phyloP scores from a whole-genome alignment of 2,329 filamentous ascomycete species.

The Monilinia fructicola region DNA sequence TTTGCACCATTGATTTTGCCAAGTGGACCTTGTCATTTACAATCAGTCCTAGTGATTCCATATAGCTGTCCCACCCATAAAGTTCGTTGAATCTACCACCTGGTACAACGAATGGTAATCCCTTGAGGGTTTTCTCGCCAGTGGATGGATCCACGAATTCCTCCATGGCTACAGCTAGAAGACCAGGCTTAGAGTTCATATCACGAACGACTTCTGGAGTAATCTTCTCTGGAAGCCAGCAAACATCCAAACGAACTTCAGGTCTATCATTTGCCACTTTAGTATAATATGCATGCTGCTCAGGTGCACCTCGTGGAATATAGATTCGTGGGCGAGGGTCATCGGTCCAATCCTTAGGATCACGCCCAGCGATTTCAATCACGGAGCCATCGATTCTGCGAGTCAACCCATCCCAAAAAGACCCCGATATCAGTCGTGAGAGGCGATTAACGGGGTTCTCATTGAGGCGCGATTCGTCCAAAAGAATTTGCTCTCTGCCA shows the following conservation, averaged over 20 bases:
- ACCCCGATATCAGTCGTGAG: slow-evolving; percentile 79
- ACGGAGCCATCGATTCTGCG: slow-evolving; percentile 85
- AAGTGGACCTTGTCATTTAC: slow-evolving; percentile 82
- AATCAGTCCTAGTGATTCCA: slow-evolving; percentile 89
- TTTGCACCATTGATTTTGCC: slow-evolving; percentile 90
- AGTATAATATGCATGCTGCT: slow-evolving; percentile 87
- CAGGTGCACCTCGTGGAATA: slow-evolving; percentile 77
- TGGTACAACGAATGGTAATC: slow-evolving; percentile 93
- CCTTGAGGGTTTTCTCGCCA: slow-evolving; percentile 68
- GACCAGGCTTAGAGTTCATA: slow-evolving; percentile 82
- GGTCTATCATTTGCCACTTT: slow-evolving; percentile 75
- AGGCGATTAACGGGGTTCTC: slow-evolving; percentile 93
- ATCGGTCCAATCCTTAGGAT: slow-evolving; percentile 93
- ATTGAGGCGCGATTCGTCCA: slow-evolving; percentile 87
- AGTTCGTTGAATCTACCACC: slow-evolving; percentile 97
- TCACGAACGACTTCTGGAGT: slow-evolving; percentile 79
- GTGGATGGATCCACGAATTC: slow-evolving; percentile 66
- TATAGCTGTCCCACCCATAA: slow-evolving; percentile 99
- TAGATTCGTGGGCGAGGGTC: slow-evolving; percentile 92
- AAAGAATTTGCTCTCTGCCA: slow-evolving; percentile 82
- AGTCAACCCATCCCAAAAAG: slow-evolving; percentile 92
- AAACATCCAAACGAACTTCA: slow-evolving; percentile 84
- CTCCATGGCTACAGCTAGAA: slow-evolving; percentile 88
- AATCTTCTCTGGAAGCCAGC: slow-evolving; percentile 72
- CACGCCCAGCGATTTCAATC: slow-evolving; percentile 80